Evolutionary conservation across 1,284 basidiomycete species (phyloP), one percentile per base, ranked within the genome.

Genomic region (Pulveroboletus sp.): DNA sequence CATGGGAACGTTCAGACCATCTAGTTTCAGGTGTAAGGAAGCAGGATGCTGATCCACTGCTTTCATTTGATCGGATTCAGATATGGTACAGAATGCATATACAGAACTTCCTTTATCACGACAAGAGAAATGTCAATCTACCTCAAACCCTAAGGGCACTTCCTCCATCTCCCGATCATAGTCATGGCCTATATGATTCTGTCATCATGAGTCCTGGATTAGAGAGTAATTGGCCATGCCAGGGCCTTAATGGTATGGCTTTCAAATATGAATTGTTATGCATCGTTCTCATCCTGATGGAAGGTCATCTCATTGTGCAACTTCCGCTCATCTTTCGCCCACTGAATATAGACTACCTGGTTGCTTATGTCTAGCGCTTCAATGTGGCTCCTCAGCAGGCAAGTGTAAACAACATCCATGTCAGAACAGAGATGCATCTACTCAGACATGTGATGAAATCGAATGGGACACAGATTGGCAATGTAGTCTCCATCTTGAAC

Each of bases 301-400:
- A 49, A 53, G 47, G 43, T 22, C 50, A 61, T 28, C 15, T 35
- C 9, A n/a, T 61, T 20, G 42, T 39, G 8, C 58, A 59, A 20
- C 46, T 60, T 5, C 14, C 38, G 5, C 26, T 59, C 7, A 11
- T 61, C 25, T 52, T 61, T 12, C 1, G 7, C 18, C 25, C 28
- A 11, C 10, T 20, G 17, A 14, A 18, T 5, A 15, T 25, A 1
- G 5, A 54, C 14, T 20, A 40, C 22, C 25, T 49, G 10, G n/a
- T 24, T 31, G 38, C 38, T n/a, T 49, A 40, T 24, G 48, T 49
- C 25, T 38, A 49, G 20, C 3, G 15, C 20, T 49, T 49, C 36
- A 29, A 38, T 17, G 25, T 47, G 5, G 18, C 31, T 9, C 7
- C 25, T 43, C 25, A 28, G 20, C 43, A 43, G 17, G n/a, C 26